These are phyloP conservation scores for Phytophthora aleatoria DNA, from an alignment of 352 stramenopile genomes.

Conservation along the genomic window DNA sequence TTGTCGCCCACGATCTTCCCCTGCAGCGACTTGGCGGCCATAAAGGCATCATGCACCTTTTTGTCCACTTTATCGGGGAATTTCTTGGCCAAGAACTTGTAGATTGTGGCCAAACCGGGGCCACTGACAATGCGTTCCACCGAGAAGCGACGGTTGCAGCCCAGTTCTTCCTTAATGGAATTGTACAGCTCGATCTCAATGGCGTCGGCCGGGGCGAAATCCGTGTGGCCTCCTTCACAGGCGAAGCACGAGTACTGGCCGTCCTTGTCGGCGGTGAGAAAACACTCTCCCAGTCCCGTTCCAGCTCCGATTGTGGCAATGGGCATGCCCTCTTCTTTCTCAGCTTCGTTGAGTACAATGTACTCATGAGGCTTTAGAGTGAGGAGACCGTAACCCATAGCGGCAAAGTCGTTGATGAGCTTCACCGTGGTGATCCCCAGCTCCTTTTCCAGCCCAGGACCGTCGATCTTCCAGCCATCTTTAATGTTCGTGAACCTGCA, in stretches of 20 bases:
- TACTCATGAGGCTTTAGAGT: constrained; percentile 94
- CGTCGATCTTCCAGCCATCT: constrained; percentile 90
- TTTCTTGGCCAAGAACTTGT: constrained; percentile 95
- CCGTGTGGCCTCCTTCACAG: constrained; percentile 95
- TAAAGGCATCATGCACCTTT: constrained; percentile 75
- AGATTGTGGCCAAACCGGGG: constrained; percentile 94
- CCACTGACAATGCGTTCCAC: constrained; percentile 97
- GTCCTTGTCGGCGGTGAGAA: constrained; percentile 88
- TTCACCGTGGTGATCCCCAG: constrained; percentile 87
- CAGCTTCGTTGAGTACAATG: constrained; percentile 87
- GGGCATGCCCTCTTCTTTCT: constrained; percentile 73
- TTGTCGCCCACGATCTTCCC: constrained; percentile 89
- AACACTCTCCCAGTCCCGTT: constrained; percentile 97
- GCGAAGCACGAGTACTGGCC: constrained; percentile 93
- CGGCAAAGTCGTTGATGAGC: constrained; percentile 98
- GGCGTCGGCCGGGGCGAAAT: constrained; percentile 92
- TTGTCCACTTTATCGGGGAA: constrained; percentile 87
- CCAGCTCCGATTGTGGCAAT: constrained; percentile 97
- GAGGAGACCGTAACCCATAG: constrained; percentile 96
- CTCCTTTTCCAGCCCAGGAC: constrained; percentile 74
- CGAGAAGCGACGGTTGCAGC: constrained; percentile 88
- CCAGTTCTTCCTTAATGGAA: constrained; percentile 85
- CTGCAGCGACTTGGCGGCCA: constrained; percentile 64
- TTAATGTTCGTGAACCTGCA: constrained; percentile 94
- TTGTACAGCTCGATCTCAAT: constrained; percentile 91